phyloP scores from a whole-genome alignment of 345 rosid genomes.

The Litchi chinensis region DNA sequence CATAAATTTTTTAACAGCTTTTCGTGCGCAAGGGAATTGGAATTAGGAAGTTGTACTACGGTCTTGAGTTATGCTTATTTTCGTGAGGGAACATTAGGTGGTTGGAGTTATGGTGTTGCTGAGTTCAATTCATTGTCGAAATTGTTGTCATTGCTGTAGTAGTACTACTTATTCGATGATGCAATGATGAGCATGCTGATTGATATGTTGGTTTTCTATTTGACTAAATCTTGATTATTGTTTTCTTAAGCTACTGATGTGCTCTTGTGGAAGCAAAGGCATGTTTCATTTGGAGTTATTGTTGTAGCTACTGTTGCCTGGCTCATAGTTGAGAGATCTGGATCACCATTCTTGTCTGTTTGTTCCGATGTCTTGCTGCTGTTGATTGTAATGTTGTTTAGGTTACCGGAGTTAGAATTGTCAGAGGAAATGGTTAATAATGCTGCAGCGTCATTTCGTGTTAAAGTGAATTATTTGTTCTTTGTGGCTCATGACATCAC shows the following conservation, averaged over 20 bases:
- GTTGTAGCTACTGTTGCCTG: slow-evolving; percentile 83
- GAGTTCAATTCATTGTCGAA: not conserved
- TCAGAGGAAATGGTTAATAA: slow-evolving; percentile 64
- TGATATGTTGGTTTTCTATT: not conserved
- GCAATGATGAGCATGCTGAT: not conserved
- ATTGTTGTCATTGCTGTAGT: not conserved
- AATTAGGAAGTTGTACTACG: not conserved
- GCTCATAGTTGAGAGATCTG: slow-evolving; percentile 75
- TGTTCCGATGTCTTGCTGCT: slow-evolving; percentile 80
- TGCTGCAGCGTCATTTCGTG: slow-evolving; percentile 64
- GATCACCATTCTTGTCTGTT: slow-evolving; percentile 74
- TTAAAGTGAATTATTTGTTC: slow-evolving; percentile 53
- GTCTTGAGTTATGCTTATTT: not conserved
- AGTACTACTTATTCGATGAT: not conserved
- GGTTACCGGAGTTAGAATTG: slow-evolving; percentile 51
- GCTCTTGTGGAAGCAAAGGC: slow-evolving; percentile 72
- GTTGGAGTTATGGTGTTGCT: not conserved
- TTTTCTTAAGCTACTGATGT: slow-evolving; percentile 67
- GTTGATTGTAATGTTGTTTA: slow-evolving; percentile 52
- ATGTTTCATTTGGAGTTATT: slow-evolving; percentile 62
- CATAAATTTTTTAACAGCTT: too few species aligned
- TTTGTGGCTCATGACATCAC: slow-evolving; percentile 66
- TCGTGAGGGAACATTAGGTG: not conserved
- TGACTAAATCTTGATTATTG: slow-evolving; percentile 1
- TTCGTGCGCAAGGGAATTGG: not conserved